Evolutionary conservation across 2,329 filamentous ascomycete genomes (phyloP), one percentile per base, ranked within the genome.

Genomic region (Cryphonectria japonica): DNA sequence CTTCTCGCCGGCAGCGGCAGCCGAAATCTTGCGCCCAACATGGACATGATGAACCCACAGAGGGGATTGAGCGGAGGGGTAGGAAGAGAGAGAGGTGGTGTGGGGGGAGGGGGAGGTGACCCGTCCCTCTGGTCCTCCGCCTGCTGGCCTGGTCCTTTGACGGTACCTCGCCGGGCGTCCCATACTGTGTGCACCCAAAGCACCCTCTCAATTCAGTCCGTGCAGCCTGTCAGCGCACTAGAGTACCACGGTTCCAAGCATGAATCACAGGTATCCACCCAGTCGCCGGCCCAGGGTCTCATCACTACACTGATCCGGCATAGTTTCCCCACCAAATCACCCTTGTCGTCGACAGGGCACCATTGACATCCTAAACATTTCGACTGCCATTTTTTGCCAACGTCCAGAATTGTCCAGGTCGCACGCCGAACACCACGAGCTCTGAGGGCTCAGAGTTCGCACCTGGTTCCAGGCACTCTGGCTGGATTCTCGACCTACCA

Each of bases 291-390:
- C 43, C 57, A 63, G 70, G 63, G 54, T 43, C 54, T 39, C 29
- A 57, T 62, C 66, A 50, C 39, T 7, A 22, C 43, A 65, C 64
- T 46, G 54, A 65, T 72, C 41, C 29, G 68, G 70, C 50, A 69
- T 72, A 67, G 70, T 52, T 54, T 41, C 67, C 59, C 64, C 69
- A 69, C 69, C 62, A 34, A n/a, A 46, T 34, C 29, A 66, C 50
- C 69, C 71, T 68, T 68, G 71, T 68, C 65, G 19, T 54, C 26
- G 29, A 52, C 69, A 71, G 71, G 66, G 69, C 68, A 71, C 66
- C 71, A 72, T 68, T 68, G 70, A 46, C 71, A 72, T 67, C 71
- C 69, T 70, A 22, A n/a, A 41, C 66, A 29, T 11, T 8, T 34
- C 37, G 66, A 29, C 37, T 59, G 52, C n/a, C 14, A n/a, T 22